phyloP scores from a whole-genome alignment of 306 rosid species.

The Ceratonia siliqua region DNA sequence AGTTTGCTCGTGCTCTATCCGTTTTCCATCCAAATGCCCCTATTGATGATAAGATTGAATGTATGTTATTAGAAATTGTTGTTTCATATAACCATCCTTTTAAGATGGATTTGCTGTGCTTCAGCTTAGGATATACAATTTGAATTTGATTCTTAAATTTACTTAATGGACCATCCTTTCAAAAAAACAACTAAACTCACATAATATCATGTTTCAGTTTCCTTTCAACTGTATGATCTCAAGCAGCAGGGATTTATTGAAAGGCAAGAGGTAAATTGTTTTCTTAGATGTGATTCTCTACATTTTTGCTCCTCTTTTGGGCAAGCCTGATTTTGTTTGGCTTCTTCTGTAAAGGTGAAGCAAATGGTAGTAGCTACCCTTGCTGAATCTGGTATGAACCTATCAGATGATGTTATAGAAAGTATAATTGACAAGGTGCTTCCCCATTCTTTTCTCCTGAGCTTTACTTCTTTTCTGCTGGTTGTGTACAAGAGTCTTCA shows the following conservation, averaged over 20 bases:
- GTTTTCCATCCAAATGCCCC: conserved; percentile 99
- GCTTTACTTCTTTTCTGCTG: not conserved
- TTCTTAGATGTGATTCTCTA: not conserved
- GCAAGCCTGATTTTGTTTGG: conserved; percentile 10
- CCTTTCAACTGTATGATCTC: conserved; percentile 96
- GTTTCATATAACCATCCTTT: conserved; percentile 14
- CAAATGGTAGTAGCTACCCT: conserved; percentile 99
- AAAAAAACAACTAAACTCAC: conserved; percentile 14
- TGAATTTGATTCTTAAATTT: conserved; percentile 29
- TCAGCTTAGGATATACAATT: conserved; percentile 19
- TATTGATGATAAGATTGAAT: conserved; percentile 88
- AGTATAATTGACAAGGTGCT: conserved; percentile 96
- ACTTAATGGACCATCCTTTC: not conserved
- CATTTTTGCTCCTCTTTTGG: not conserved
- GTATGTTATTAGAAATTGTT: conserved; percentile 53
- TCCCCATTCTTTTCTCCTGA: conserved; percentile 20
- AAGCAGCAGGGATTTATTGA: conserved; percentile 98
- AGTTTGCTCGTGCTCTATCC: conserved; percentile 96
- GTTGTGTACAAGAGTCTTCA: too few relatives aligned
- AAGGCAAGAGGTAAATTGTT: conserved; percentile 82
- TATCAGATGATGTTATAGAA: conserved; percentile 94
- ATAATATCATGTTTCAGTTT: conserved; percentile 61
- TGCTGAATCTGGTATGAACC: conserved; percentile 99
- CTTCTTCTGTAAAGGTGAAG: conserved; percentile 66
- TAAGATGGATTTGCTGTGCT: conserved; percentile 12